Base-by-base conservation (phyloP, 306 rosid species). In the Castanospermum australe region DNA sequence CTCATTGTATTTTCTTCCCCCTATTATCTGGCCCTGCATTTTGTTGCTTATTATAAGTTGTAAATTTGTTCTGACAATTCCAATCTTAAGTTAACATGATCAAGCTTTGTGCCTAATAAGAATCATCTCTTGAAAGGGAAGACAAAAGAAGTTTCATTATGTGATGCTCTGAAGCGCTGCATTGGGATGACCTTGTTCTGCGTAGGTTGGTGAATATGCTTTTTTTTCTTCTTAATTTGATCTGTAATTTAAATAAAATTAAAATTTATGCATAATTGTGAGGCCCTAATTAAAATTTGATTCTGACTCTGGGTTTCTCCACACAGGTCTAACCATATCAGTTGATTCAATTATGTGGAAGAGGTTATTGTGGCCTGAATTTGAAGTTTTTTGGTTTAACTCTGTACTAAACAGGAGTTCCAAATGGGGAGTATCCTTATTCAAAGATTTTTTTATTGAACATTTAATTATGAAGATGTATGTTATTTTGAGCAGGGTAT, bases 311-410 rank as follows among this genome's bases (percentile, higher is more conserved):
- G 65, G 65, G 67, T 71, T 79, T 78, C 73, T 56, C 62, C 59
- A 59, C 44, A 41, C 93, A 94, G 99, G 97, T 86, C 79, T 92
- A 69, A 92, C 99, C 38, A 33, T 88, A 41, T 71, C 89, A 81
- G 79, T 91, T 69, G 99, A 94, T 93, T 92, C 99, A 80, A 75
- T 94, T 63, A 70, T 91, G 85, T 94, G 99, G 99, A 92, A 81
- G 87, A 91, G 92, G 85, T 83, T 88, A 30, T 55, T 89, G 82
- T 94, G 99, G 99, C 99, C 99, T 74, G 99, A 94, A 86, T 91
- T 94, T 85, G 95, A 94, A 86, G 99, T 94, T 70, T 78, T 94
- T 67, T 94, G 97, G 97, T 94, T 94, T 89, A 94, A 94, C 89
- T 92, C 97, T 67, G 93, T 92, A 65, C 88, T 89, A 52, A 94